Conservation (phyloP, 495 filamentous ascomycete species). For the Penicillium angulare region DNA sequence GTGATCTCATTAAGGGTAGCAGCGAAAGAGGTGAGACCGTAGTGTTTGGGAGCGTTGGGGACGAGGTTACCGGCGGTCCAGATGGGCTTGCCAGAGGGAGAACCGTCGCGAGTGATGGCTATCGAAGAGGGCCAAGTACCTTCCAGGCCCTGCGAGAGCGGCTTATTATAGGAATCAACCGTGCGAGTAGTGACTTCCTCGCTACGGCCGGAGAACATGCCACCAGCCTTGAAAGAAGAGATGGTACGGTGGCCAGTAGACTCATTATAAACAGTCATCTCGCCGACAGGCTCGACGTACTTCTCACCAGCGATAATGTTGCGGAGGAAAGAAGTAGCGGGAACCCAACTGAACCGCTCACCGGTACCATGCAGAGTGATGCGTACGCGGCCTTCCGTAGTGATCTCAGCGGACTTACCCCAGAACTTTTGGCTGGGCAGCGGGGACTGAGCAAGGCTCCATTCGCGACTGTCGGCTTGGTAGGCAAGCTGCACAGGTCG, state of each 20-base stretch:
- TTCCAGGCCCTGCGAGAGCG: conserved; percentile 58
- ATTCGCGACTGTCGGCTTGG: conserved; percentile 80
- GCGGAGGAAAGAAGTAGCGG: conserved; percentile 83
- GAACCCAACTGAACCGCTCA: conserved; percentile 80
- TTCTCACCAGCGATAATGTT: conserved; percentile 98
- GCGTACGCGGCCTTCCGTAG: conserved; percentile 81
- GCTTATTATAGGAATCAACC: conserved; percentile 60
- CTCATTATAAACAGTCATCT: conserved; percentile 79
- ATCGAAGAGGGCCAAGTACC: conserved; percentile 86
- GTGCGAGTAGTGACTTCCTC: conserved; percentile 82
- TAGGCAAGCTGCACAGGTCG: conserved; percentile 89
- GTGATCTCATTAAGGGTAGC: conserved; percentile 88
- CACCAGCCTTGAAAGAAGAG: conserved; percentile 84
- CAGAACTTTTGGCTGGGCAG: conserved; percentile 95
- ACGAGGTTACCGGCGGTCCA: conserved; percentile 79
- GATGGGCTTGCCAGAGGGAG: conserved; percentile 57
- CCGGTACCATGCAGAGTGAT: conserved; percentile 66
- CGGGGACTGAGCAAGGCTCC: conserved; percentile 84
- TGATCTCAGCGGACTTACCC: conserved; percentile 93
- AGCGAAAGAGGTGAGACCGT: conserved; percentile 85
- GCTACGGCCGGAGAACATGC: conserved; percentile 92
- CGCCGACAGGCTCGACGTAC: conserved; percentile 92
- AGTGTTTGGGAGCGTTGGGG: conserved; percentile 68
- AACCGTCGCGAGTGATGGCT: conserved; percentile 56
- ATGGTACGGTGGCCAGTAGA: conserved; percentile 73